These are phyloP conservation scores for Seminavis robusta DNA, from an alignment of 108 stramenopile genomes.

Conservation along the genomic window DNA sequence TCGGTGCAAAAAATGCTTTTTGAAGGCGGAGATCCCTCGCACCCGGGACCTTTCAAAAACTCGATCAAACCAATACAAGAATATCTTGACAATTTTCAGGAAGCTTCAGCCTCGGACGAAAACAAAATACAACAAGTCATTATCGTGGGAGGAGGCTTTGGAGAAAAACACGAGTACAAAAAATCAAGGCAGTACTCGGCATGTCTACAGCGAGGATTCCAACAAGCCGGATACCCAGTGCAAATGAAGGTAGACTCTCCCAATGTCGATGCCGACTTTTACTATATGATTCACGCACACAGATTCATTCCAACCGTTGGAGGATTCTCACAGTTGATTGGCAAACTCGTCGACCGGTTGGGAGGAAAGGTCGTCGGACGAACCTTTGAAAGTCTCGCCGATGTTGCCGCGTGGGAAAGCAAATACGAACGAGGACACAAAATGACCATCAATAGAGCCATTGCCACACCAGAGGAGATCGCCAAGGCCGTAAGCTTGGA, in stretches of 20 bases:
- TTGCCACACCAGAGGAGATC: no score
- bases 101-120: background rate
- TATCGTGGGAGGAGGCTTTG: slow-evolving; percentile 10
- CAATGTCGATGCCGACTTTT: slow-evolving; percentile 13
- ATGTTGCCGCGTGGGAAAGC: no score
- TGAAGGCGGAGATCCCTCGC: slow-evolving; percentile 14
- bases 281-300: slow-evolving; percentile 8
- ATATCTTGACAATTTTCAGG: slow-evolving; percentile 6
- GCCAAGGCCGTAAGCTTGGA: no score
- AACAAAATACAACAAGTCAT: no score
- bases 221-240: slow-evolving; percentile 9
- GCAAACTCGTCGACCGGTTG: slow-evolving; percentile 4
- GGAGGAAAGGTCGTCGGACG: slow-evolving; percentile 14
- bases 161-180: slow-evolving; percentile 1
- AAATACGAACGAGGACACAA: no score
- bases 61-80: slow-evolving; percentile 17
- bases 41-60: slow-evolving; percentile 1
- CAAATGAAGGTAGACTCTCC: no score
- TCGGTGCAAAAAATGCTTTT: slow-evolving; percentile 10
- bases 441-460: no score
- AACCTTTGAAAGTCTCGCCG: no score
- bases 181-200: slow-evolving; percentile 12
- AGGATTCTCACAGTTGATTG: slow-evolving; percentile 13
- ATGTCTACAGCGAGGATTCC: slow-evolving; percentile 10
- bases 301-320: slow-evolving; percentile 4